Evolutionary conservation across 1,284 basidiomycete species (phyloP).

Genomic region (Meripilus lineatus): DNA sequence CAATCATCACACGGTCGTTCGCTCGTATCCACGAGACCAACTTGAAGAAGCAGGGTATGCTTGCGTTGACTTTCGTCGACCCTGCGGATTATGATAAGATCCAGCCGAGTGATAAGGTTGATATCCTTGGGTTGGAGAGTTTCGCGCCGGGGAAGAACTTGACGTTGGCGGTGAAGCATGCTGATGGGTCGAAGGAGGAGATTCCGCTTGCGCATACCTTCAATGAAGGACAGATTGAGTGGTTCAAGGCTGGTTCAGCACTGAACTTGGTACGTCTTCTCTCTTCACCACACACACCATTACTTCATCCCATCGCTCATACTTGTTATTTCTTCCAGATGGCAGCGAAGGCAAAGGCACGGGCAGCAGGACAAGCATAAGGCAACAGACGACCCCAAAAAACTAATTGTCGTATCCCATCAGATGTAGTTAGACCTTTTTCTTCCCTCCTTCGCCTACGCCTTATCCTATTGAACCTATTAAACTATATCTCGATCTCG

Average conservation of each 20-base stretch:
- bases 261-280: constrained; percentile 64
- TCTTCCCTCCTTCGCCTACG: not conserved
- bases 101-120: constrained; percentile 77
- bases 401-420: not conserved
- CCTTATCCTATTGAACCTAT: not conserved
- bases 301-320: not conserved
- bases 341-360: constrained; percentile 44
- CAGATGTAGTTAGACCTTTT: not conserved
- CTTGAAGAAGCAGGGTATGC: constrained; percentile 97
- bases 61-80: constrained; percentile 86
- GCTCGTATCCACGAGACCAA: constrained; percentile 99
- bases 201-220: constrained; percentile 75
- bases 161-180: constrained; percentile 75
- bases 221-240: constrained; percentile 88
- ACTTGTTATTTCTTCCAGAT: constrained; percentile 28
- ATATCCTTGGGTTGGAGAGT: constrained; percentile 77
- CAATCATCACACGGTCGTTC: constrained; percentile 93
- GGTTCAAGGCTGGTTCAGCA: constrained; percentile 92
- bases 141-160: constrained; percentile 89
- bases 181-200: constrained; percentile 74
- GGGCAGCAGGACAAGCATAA: constrained; percentile 1
- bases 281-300: constrained; percentile 3
- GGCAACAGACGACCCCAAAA: constrained; percentile 5
- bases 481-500: not conserved
- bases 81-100: constrained; percentile 90